Conservation (phyloP, 108 stramenopile species). For the Skeletonema tropicum region DNA sequence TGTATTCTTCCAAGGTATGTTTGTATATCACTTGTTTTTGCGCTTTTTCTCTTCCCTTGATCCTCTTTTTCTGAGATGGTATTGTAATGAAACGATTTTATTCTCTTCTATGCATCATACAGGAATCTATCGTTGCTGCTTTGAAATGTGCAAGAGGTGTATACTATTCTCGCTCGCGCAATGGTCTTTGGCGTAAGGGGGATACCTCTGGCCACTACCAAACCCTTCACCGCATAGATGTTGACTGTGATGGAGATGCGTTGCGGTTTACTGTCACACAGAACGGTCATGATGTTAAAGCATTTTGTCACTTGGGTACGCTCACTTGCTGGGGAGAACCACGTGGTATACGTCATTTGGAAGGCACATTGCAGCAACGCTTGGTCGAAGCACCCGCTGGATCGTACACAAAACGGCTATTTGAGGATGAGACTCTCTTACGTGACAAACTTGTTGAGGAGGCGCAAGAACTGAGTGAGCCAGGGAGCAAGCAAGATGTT, state of each 20-base stretch:
- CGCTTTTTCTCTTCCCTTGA: neutral
- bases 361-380: slow-evolving; percentile 78
- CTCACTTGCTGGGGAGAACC: slow-evolving; percentile 92
- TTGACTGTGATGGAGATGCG: slow-evolving; percentile 97
- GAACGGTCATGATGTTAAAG: slow-evolving; percentile 67
- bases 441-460: slow-evolving; percentile 97
- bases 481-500: slow-evolving; percentile 80
- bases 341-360: slow-evolving; percentile 85
- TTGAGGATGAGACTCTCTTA: slow-evolving; percentile 87
- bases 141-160: slow-evolving; percentile 90
- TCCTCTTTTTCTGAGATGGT: too few species aligned
- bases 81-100: neutral
- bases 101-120: slow-evolving; percentile 8
- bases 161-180: slow-evolving; percentile 91
- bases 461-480: slow-evolving; percentile 97
- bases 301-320: slow-evolving; percentile 93
- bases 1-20: slow-evolving; percentile 84
- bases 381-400: slow-evolving; percentile 86
- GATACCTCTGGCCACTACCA: slow-evolving; percentile 94
- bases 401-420: slow-evolving; percentile 96
- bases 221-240: slow-evolving; percentile 83
- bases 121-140: slow-evolving; percentile 83
- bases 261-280: slow-evolving; percentile 93
- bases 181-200: slow-evolving; percentile 93
- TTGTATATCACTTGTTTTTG: neutral